These are phyloP conservation scores for Globisporangium barbulae DNA, from an alignment of 352 stramenopile genomes.

Conservation along the genomic window DNA sequence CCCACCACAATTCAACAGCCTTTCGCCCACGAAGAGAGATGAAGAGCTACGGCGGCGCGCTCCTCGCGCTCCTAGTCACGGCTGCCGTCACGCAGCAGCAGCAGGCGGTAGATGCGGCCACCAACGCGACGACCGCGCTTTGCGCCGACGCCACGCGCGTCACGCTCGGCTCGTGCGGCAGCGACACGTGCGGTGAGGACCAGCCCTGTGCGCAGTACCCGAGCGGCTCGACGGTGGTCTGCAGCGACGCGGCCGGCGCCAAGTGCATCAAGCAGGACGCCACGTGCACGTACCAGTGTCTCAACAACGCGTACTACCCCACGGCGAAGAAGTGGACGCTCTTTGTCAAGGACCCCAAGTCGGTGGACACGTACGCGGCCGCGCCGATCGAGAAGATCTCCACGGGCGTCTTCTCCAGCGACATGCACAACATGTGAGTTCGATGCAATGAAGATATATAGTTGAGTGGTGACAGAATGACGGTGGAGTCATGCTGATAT, in stretches of 20 bases:
- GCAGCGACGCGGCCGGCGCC: constrained; percentile 46
- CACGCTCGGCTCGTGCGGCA: constrained; percentile 53
- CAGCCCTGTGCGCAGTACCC: constrained; percentile 68
- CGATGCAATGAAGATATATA: not conserved
- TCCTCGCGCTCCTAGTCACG: not conserved
- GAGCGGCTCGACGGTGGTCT: constrained; percentile 25
- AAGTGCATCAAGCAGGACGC: constrained; percentile 40
- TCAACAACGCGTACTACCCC: constrained; percentile 47
- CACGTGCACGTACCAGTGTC: constrained; percentile 67
- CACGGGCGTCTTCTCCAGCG: constrained; percentile 34
- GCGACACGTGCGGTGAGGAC: constrained; percentile 20
- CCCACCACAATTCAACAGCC: too few relatives aligned
- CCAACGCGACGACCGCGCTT: constrained; percentile 21
- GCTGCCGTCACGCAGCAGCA: not conserved
- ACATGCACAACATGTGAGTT: constrained; percentile 47
- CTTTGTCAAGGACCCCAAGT: constrained; percentile 60
- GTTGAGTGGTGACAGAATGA: not conserved
- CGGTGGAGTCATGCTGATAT: constrained; percentile 7
- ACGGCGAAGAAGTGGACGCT: constrained; percentile 49
- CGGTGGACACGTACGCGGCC: constrained; percentile 35
- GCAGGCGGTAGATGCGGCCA: not conserved
- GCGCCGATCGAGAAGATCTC: constrained; percentile 49
- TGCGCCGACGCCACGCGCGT: constrained; percentile 37
- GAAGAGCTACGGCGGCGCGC: not conserved
- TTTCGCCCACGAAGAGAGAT: not conserved